Evolutionary conservation across 495 filamentous ascomycete species (phyloP).

Genomic region (Mycothermus thermophilus): DNA sequence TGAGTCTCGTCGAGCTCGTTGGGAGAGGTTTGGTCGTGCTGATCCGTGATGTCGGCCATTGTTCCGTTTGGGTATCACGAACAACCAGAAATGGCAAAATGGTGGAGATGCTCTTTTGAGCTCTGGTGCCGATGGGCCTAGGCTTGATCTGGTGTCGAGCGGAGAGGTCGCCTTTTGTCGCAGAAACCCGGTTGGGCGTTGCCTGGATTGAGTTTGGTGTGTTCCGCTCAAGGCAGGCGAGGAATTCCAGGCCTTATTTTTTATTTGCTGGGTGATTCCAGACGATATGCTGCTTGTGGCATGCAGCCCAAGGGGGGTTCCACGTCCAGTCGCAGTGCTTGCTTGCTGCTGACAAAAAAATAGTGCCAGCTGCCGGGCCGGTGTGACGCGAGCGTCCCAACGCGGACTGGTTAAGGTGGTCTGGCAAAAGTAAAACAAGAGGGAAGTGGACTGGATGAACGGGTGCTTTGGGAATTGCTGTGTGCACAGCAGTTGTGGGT

Average conservation of each 20-base stretch:
- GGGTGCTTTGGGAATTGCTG: too few species aligned
- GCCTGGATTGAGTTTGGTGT: constrained; percentile 41
- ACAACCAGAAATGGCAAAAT: constrained; percentile 30
- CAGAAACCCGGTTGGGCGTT: constrained; percentile 40
- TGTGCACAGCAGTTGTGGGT: too few species aligned
- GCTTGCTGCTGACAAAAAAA: constrained; percentile 6
- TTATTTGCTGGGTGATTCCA: constrained; percentile 24
- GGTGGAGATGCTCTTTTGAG: constrained; percentile 44
- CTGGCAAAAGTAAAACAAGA: too few species aligned
- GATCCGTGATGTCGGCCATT: constrained; percentile 52
- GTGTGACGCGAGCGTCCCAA: constrained; percentile 6
- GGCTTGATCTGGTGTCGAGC: constrained; percentile 43
- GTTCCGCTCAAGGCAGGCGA: constrained; percentile 35
- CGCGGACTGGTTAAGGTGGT: too few species aligned
- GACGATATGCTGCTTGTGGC: constrained; percentile 19
- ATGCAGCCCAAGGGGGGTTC: constrained; percentile 19
- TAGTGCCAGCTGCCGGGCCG: constrained; percentile 13
- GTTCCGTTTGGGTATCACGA: constrained; percentile 36
- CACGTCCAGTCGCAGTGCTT: background rate
- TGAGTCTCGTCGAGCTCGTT: constrained; percentile 50
- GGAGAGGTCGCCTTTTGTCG: constrained; percentile 38
- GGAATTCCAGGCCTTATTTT: constrained; percentile 27
- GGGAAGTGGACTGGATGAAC: too few species aligned
- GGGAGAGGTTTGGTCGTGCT: constrained; percentile 45
- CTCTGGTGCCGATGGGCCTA: constrained; percentile 45